Evolutionary conservation across 106 monocot species (phyloP).

Genomic region (Acorus calamus): DNA sequence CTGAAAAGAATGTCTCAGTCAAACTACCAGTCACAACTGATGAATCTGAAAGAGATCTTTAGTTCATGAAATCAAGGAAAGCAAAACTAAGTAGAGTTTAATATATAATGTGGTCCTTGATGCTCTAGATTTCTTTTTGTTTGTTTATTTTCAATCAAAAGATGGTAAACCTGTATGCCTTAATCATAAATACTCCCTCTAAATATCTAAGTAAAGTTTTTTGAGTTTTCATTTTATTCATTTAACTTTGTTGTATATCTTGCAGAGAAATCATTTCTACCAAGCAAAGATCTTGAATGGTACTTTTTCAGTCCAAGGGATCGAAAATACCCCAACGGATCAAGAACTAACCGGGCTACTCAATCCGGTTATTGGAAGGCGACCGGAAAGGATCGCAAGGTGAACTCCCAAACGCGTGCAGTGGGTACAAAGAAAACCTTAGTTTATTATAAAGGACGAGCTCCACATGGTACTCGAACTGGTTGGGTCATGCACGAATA

Average conservation of each 20-base stretch:
- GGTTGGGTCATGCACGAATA: conserved; percentile 99
- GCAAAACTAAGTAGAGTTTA: too few species aligned
- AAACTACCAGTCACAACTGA: too few species aligned
- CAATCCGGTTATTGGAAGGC: conserved; percentile 89
- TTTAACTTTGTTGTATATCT: background rate
- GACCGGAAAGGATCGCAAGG: conserved; percentile 81
- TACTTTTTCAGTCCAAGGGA: conserved; percentile 95
- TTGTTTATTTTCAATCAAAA: too few species aligned
- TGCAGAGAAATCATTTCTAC: conserved; percentile 85
- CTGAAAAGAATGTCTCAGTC: too few species aligned
- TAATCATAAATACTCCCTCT: too few species aligned
- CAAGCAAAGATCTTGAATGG: conserved; percentile 94
- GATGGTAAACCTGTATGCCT: too few species aligned
- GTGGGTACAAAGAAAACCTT: conserved; percentile 93
- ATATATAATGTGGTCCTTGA: too few species aligned
- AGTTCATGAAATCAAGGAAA: too few species aligned
- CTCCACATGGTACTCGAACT: conserved; percentile 78
- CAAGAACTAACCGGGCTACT: conserved; percentile 85
- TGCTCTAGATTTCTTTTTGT: too few species aligned
- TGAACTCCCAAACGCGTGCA: conserved; percentile 45
- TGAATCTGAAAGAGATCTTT: too few species aligned
- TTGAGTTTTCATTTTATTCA: background rate
- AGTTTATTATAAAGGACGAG: conserved; percentile 81
- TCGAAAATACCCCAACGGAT: conserved; percentile 85
- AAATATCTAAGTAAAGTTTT: too few species aligned